These are phyloP conservation scores for Salix exigua DNA, from an alignment of 345 rosid genomes.

Conservation along the genomic window DNA sequence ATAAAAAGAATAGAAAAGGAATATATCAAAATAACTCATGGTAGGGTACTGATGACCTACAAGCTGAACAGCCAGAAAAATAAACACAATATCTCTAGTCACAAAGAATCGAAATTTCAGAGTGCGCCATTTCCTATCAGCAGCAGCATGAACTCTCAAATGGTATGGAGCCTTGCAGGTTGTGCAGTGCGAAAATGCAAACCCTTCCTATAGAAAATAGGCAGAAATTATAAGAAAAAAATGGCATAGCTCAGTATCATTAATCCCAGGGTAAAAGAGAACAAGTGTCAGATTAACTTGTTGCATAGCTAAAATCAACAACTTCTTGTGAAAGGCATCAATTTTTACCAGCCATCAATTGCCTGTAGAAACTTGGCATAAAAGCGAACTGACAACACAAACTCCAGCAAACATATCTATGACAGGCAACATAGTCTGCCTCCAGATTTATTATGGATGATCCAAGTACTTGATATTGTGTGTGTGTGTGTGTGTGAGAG, in stretches of 20 bases:
- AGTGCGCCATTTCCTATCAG: slow-evolving; percentile 95
- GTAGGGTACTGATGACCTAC: slow-evolving; percentile 40
- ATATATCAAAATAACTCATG: not conserved
- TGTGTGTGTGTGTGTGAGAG: no score
- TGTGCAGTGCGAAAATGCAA: slow-evolving; percentile 99
- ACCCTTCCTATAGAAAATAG: slow-evolving; percentile 71
- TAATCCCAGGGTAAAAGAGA: not conserved
- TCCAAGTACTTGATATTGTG: not conserved
- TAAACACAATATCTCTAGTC: slow-evolving; percentile 86
- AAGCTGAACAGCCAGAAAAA: slow-evolving; percentile 88
- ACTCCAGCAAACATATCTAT: not conserved
- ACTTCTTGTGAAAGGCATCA: not conserved
- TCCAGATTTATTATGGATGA: not conserved
- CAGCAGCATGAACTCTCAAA: slow-evolving; percentile 93
- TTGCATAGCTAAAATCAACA: not conserved
- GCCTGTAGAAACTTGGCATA: not conserved
- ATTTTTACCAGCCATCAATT: not conserved
- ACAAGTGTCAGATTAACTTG: not conserved
- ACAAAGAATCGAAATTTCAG: slow-evolving; percentile 97
- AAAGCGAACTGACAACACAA: not conserved
- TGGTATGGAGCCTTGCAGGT: slow-evolving; percentile 99
- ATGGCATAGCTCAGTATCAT: not conserved
- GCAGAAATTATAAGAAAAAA: not conserved
- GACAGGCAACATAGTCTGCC: not conserved
- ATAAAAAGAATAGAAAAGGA: not conserved